A percentile compares a stretch with the other conserved stretches of the same genome.
phyloP scores from a whole-genome alignment of 176 grass and related monocot genomes.

The Aechmea fasciata region DNA sequence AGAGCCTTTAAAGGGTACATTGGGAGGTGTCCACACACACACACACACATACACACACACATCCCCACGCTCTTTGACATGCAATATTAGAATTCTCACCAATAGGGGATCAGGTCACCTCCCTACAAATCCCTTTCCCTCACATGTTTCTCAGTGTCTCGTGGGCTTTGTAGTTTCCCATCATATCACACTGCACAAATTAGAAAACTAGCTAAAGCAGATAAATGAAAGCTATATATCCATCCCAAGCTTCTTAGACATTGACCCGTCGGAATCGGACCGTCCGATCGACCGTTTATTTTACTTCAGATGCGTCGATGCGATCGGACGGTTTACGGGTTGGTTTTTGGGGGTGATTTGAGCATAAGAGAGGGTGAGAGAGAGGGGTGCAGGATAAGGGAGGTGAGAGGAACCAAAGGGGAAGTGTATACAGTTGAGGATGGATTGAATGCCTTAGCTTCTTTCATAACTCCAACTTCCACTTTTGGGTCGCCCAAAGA shows the following conservation, averaged over 20 bases:
- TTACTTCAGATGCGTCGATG: too few species aligned
- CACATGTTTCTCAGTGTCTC: slow-evolving; percentile 37
- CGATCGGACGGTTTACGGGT: too few species aligned
- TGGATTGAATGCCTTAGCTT: slow-evolving; percentile 41
- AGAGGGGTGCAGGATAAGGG: not conserved
- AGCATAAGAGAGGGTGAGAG: not conserved
- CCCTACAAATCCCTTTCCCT: slow-evolving; percentile 19
- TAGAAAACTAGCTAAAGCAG: not conserved
- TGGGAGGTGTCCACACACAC: slow-evolving; percentile 48
- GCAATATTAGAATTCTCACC: slow-evolving; percentile 21
- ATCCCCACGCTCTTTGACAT: slow-evolving; percentile 7
- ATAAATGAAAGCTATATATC: not conserved
- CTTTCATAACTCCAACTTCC: slow-evolving; percentile 9
- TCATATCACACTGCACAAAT: slow-evolving; percentile 17
- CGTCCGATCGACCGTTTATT: too few species aligned
- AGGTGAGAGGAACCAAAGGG: not conserved
- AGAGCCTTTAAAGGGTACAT: slow-evolving; percentile 55
- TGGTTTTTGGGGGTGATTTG: not conserved
- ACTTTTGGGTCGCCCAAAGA: not conserved
- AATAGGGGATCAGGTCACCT: slow-evolving; percentile 30
- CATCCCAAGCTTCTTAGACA: not conserved
- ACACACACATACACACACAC: slow-evolving; percentile 2
- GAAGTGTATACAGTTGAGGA: slow-evolving; percentile 2
- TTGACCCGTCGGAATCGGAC: too few species aligned
- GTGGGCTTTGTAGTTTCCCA: slow-evolving; percentile 43